Percentiles rank a stretch among this genome's conserved stretches.
phyloP scores from a whole-genome alignment of 176 grass and related monocot species.

The Rhynchospora pubera region DNA sequence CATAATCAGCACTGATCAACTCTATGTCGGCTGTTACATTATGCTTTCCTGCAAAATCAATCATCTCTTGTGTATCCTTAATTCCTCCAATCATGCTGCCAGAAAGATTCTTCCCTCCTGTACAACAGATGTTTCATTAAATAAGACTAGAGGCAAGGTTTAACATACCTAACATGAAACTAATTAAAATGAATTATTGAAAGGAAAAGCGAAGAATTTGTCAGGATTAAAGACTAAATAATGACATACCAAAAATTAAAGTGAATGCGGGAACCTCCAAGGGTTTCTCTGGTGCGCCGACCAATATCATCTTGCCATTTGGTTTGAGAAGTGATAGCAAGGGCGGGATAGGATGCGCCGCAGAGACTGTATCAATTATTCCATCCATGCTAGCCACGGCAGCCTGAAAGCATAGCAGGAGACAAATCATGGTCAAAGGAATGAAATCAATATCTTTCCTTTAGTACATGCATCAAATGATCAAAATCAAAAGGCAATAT shows the following conservation, averaged over 20 bases:
- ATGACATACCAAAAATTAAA: slow-evolving; percentile 21
- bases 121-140: not conserved
- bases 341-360: slow-evolving; percentile 23
- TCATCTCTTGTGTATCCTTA: slow-evolving; percentile 64
- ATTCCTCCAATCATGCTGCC: slow-evolving; percentile 57
- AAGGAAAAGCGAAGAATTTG: not conserved
- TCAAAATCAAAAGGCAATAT: not conserved
- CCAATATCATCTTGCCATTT: slow-evolving; percentile 51
- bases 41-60: slow-evolving; percentile 47
- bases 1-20: slow-evolving; percentile 39
- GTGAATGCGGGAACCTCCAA: slow-evolving; percentile 34
- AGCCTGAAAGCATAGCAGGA: slow-evolving; percentile 1
- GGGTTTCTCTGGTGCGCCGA: slow-evolving; percentile 36
- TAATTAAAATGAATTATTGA: not conserved
- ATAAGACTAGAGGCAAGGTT: not conserved
- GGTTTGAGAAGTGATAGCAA: slow-evolving; percentile 37
- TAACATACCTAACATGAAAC: not conserved
- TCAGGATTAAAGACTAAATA: not conserved
- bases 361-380: slow-evolving; percentile 54
- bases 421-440: not conserved
- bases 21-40: slow-evolving; percentile 51
- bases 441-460: not conserved
- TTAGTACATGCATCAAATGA: not conserved
- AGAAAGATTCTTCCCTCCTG: slow-evolving; percentile 38
- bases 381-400: slow-evolving; percentile 38